Evolutionary conservation across 371 early-diverging fungal species (phyloP), one percentile per base, ranked within the genome.

Genomic region (Mortierella sp.): DNA sequence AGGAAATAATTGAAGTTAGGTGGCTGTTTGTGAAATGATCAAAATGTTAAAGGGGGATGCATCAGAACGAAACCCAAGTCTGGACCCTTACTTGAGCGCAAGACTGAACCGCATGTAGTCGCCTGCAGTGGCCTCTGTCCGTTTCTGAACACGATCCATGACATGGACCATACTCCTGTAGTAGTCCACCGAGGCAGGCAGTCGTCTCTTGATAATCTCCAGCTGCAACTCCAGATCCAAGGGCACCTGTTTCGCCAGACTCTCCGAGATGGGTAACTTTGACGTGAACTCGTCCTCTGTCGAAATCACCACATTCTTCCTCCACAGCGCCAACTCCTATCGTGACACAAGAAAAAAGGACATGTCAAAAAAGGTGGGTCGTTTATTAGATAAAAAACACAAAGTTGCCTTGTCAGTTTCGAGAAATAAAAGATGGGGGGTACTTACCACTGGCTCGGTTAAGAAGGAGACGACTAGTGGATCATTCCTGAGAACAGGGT

Each of bases 401-500:
- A n/a, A n/a, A n/a, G 31, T 26, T 7, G 41, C 10, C n/a, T 16
- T n/a, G 3, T 37, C 26, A 11, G n/a, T 70, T 14, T 9, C 16
- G 44, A 22, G 37, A 58, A 4, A 40, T 19, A 52, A 14, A 41
- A 66, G 29, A 43, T 13, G 9, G 16, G 45, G 0, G 24, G 2
- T 50, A 41, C 76, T 40, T 89, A 92, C 93, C 78, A 90, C 89
- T 43, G 93, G 91, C 63, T 93, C 94, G 0, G 92, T 92, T 44
- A 94, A 81, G 79, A 94, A 95, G 2, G 88, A 88, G 39, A 87
- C 72, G 3, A 94, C 91, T 2, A 91, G 75, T 7, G 90, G 90
- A 67, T 96, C 95, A 66, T 89, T 87, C 37, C 89, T 85, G 53
- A 96, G 72, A 0, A 91, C 87, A 11, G 96, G 96, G 77, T 96